phyloP scores from a whole-genome alignment of 2,329 filamentous ascomycete genomes.

The Chaetomiaceae sp. region DNA sequence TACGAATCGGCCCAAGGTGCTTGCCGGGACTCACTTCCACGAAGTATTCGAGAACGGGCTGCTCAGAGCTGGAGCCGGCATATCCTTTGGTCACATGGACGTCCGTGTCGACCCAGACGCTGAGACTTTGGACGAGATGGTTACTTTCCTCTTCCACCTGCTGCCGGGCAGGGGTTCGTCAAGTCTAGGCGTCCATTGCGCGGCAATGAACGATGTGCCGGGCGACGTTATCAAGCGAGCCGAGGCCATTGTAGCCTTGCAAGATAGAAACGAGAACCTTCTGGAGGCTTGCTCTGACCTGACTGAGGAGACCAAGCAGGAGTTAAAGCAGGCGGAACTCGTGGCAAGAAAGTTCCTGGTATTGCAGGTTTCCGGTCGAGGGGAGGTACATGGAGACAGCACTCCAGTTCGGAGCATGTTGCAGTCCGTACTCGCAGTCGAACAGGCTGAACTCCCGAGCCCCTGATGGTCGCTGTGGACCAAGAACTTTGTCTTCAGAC shows the following conservation, averaged over 20 bases:
- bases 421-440: constrained; percentile 3
- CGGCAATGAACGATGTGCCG: constrained; percentile 79
- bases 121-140: constrained; percentile 50
- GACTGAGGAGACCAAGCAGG: constrained; percentile 54
- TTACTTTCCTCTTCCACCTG: constrained; percentile 71
- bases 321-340: constrained; percentile 60
- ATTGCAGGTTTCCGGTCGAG: constrained; percentile 22
- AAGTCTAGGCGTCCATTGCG: constrained; percentile 83
- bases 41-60: constrained; percentile 66
- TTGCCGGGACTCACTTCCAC: constrained; percentile 59
- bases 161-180: constrained; percentile 61
- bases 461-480: constrained; percentile 5
- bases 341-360: constrained; percentile 54
- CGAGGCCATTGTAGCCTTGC: constrained; percentile 62
- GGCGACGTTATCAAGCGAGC: constrained; percentile 66
- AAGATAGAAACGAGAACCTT: constrained; percentile 69
- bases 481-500: neutral
- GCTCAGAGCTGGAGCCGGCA: constrained; percentile 41
- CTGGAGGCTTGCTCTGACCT: constrained; percentile 64
- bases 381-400: neutral
- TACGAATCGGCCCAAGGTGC: constrained; percentile 45
- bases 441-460: neutral
- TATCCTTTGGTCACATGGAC: constrained; percentile 66
- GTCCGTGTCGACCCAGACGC: constrained; percentile 53
- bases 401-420: constrained; percentile 12